phyloP scores from a whole-genome alignment of 106 monocot genomes.

The Dactylorhiza incarnata region DNA sequence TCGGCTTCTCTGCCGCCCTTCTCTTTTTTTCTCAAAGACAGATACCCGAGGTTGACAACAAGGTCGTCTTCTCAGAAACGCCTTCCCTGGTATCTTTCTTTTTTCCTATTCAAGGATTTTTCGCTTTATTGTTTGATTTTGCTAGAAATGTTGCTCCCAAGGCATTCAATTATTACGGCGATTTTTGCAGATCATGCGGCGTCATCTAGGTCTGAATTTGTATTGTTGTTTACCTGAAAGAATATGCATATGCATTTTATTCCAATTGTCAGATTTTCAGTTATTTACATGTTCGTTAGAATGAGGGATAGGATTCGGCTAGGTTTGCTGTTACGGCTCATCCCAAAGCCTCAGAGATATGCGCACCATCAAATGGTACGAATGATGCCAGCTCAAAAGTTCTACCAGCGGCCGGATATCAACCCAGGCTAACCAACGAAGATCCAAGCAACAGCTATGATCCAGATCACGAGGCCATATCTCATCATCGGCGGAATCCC shows the following conservation, averaged over 20 bases:
- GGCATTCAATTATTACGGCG: background rate
- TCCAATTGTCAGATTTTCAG: background rate
- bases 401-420: too few species aligned
- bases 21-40: slow-evolving; percentile 1
- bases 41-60: slow-evolving; percentile 1
- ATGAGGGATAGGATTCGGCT: background rate
- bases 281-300: background rate
- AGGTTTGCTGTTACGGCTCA: too few species aligned
- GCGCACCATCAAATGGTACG: too few species aligned
- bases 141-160: background rate
- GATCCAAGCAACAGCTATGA: too few species aligned
- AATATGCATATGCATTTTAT: background rate
- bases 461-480: too few species aligned
- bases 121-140: background rate
- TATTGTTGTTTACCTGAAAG: background rate
- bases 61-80: background rate
- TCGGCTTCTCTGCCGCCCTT: background rate
- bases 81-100: background rate
- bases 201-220: background rate
- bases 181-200: background rate
- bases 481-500: too few species aligned
- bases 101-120: background rate
- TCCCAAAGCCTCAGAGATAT: too few species aligned
- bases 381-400: too few species aligned
- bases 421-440: too few species aligned